These are phyloP conservation scores for Fimicolochytrium jonesii DNA, from an alignment of 192 early-diverging fungal genomes.

Conservation along the genomic window DNA sequence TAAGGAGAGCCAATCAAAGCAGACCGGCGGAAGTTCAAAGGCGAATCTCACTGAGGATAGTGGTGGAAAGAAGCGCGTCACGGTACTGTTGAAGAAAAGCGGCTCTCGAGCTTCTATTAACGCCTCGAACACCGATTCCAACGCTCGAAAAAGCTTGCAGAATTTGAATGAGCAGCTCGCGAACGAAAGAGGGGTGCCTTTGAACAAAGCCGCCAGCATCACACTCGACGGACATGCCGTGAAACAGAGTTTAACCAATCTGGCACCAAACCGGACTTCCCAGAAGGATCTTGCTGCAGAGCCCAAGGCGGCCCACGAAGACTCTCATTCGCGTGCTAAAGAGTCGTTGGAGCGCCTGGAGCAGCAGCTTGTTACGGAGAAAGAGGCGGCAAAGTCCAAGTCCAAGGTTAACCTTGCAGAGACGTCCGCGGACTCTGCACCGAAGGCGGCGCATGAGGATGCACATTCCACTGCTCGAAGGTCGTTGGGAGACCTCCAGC, in stretches of 20 bases:
- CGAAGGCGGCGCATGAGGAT: too few species aligned
- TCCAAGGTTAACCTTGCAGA: too few species aligned
- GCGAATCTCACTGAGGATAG: too few species aligned
- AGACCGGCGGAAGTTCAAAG: too few species aligned
- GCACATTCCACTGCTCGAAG: too few species aligned
- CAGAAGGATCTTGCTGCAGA: not conserved
- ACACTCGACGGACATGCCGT: not conserved
- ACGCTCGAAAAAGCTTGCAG: conserved; percentile 1
- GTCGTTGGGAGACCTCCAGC: too few species aligned
- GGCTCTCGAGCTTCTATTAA: not conserved
- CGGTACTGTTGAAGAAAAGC: conserved; percentile 6
- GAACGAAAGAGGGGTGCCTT: conserved; percentile 3
- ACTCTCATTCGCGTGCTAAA: not conserved
- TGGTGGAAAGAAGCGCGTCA: not conserved
- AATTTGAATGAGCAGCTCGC: conserved; percentile 17
- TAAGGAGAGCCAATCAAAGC: too few species aligned
- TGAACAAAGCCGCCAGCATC: conserved; percentile 7
- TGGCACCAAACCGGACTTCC: not conserved
- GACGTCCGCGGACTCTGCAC: too few species aligned
- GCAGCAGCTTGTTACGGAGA: too few species aligned
- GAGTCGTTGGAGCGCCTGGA: too few species aligned
- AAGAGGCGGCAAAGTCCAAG: too few species aligned
- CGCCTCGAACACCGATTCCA: not conserved
- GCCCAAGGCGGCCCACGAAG: not conserved
- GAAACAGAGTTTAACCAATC: conserved; percentile 12